Percentiles rank a stretch among this genome's conserved stretches.
Conservation (phyloP, 2,329 filamentous ascomycete genomes). For the Gremmenia infestans region DNA sequence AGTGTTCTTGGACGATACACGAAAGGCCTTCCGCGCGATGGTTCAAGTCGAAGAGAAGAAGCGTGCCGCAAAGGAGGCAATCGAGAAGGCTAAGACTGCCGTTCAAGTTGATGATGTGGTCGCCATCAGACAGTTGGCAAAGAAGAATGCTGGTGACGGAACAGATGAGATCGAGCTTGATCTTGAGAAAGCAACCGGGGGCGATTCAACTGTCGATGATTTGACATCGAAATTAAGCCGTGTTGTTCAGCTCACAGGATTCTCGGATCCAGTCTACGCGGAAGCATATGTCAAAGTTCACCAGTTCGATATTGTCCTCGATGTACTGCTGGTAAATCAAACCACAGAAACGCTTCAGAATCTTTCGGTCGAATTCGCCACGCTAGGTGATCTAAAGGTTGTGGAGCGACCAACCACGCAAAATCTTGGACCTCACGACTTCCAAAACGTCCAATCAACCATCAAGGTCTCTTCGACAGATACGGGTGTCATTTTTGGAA, state of each 20-base stretch:
- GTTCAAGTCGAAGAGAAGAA: constrained; percentile 98
- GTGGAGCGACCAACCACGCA: constrained; percentile 95
- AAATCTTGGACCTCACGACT: constrained; percentile 91
- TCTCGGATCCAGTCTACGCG: constrained; percentile 97
- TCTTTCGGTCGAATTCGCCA: constrained; percentile 96
- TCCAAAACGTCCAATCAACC: constrained; percentile 96
- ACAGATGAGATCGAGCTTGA: constrained; percentile 84
- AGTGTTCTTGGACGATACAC: constrained; percentile 90
- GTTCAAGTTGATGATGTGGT: constrained; percentile 96
- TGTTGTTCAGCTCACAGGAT: constrained; percentile 94
- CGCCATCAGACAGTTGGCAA: constrained; percentile 84
- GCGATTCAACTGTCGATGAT: constrained; percentile 78
- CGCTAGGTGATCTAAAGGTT: constrained; percentile 93
- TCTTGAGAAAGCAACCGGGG: constrained; percentile 88
- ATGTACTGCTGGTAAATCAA: constrained; percentile 95
- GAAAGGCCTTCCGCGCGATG: constrained; percentile 95
- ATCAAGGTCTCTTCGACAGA: constrained; percentile 98
- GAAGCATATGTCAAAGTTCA: constrained; percentile 98
- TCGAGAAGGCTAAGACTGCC: constrained; percentile 83
- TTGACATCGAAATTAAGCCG: constrained; percentile 90
- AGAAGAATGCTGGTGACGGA: constrained; percentile 80
- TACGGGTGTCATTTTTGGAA: constrained; percentile 97
- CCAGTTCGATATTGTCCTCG: constrained; percentile 96
- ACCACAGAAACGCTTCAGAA: constrained; percentile 96
- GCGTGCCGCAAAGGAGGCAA: constrained; percentile 87